Percentiles rank a stretch among this genome's conserved stretches.
phyloP scores from a whole-genome alignment of 495 filamentous ascomycete species.

The Podospora pseudopauciseta region DNA sequence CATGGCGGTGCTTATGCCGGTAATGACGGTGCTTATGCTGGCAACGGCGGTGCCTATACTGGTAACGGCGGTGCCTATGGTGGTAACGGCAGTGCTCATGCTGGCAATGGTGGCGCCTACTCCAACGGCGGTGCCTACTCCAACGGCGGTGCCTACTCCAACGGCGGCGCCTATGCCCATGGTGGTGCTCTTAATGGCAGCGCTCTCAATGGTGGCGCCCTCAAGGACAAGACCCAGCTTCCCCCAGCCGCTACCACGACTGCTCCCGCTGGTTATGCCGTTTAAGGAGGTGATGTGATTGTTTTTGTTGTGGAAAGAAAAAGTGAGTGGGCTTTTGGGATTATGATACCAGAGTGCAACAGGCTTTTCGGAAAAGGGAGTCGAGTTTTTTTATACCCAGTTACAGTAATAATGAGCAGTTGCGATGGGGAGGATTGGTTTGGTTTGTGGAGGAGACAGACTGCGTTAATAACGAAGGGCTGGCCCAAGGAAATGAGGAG shows the following conservation, averaged over 20 bases:
- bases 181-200: background rate
- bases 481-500: background rate
- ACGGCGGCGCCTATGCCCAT: conserved; percentile 3
- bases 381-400: conserved; percentile 2
- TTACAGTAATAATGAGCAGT: background rate
- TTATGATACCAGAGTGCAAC: conserved; percentile 1
- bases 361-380: background rate
- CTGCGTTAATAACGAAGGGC: background rate
- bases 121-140: background rate
- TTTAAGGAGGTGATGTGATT: background rate
- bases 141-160: conserved; percentile 3
- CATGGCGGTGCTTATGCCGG: background rate
- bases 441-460: background rate
- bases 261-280: background rate
- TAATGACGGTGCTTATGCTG: conserved; percentile 2
- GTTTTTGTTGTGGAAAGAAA: background rate
- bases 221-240: conserved; percentile 3
- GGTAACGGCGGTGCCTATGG: conserved; percentile 3
- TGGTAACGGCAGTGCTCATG: conserved; percentile 3
- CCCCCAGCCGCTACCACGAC: background rate
- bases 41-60: background rate
- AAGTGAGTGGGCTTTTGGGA: background rate
- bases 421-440: background rate
- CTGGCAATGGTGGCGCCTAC: background rate
- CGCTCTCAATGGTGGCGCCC: background rate